Conservation (phyloP, 176 grass and related monocot species). For the Poa pratensis region DNA sequence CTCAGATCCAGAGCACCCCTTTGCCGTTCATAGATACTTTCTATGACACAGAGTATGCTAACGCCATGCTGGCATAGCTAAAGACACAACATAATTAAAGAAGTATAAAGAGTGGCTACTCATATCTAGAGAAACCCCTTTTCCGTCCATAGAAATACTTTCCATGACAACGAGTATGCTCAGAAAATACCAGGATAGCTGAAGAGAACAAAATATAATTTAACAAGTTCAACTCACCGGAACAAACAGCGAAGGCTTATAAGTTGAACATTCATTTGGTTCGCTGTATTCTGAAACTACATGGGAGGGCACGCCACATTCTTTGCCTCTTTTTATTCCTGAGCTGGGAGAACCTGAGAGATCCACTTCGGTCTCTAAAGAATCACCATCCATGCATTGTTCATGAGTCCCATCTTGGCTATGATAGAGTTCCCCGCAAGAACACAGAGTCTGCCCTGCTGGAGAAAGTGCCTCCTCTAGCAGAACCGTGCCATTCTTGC, state of each 20-base stretch:
- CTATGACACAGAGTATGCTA: background rate
- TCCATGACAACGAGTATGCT: background rate
- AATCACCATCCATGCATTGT: conserved; percentile 12
- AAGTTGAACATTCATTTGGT: background rate
- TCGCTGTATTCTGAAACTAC: background rate
- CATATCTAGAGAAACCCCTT: too few species aligned
- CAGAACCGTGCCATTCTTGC: background rate
- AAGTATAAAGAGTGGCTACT: background rate
- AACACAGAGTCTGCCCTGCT: background rate
- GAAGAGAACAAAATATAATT: background rate
- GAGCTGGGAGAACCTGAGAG: conserved; percentile 8
- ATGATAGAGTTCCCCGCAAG: background rate
- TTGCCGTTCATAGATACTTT: background rate
- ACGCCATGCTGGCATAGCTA: background rate
- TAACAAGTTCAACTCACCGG: conserved; percentile 11
- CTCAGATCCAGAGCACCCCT: too few species aligned
- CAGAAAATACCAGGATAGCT: background rate
- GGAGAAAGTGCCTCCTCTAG: background rate
- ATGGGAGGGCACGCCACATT: background rate
- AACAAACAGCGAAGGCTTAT: conserved; percentile 1
- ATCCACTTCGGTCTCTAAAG: background rate
- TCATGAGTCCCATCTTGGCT: conserved; percentile 12
- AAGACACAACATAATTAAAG: background rate
- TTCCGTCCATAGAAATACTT: background rate
- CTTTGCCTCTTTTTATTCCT: conserved; percentile 8